phyloP scores from a whole-genome alignment of 257 asterid genomes.

The Plantago major region DNA sequence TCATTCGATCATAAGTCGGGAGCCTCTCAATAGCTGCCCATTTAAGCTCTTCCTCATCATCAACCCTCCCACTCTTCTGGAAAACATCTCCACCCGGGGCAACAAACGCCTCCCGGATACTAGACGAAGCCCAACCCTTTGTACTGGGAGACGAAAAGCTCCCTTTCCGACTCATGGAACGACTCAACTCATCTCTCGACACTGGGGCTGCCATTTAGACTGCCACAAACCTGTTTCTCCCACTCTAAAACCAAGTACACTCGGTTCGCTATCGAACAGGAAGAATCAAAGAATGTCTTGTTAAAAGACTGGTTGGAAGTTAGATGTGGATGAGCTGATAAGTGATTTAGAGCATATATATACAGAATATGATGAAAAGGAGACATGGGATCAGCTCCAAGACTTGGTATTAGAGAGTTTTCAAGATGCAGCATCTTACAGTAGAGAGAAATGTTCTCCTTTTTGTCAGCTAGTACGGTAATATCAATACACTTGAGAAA shows the following conservation, averaged over 20 bases:
- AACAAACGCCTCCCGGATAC: constrained; percentile 53
- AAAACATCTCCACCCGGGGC: constrained; percentile 64
- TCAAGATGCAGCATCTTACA: background rate
- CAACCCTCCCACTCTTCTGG: constrained; percentile 51
- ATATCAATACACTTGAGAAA: constrained; percentile 18
- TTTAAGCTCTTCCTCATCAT: constrained; percentile 69
- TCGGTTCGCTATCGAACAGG: background rate
- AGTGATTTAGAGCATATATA: constrained; percentile 4
- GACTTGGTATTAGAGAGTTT: constrained; percentile 25
- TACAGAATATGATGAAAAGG: constrained; percentile 19
- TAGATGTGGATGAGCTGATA: background rate
- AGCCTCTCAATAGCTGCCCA: constrained; percentile 92
- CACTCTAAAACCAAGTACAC: background rate
- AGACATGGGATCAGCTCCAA: constrained; percentile 24
- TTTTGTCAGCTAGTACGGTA: constrained; percentile 32
- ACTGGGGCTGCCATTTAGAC: constrained; percentile 46
- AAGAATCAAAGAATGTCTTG: constrained; percentile 12
- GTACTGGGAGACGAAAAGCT: constrained; percentile 53
- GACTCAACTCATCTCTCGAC: constrained; percentile 49
- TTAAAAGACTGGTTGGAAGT: background rate
- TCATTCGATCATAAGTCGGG: constrained; percentile 71
- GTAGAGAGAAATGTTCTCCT: constrained; percentile 18
- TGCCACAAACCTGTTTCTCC: constrained; percentile 20
- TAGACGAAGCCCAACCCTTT: constrained; percentile 65
- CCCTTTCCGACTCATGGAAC: constrained; percentile 54